These are phyloP conservation scores for Spathaspora gorwiae DNA, from an alignment of 805 yeast species.

Conservation along the genomic window DNA sequence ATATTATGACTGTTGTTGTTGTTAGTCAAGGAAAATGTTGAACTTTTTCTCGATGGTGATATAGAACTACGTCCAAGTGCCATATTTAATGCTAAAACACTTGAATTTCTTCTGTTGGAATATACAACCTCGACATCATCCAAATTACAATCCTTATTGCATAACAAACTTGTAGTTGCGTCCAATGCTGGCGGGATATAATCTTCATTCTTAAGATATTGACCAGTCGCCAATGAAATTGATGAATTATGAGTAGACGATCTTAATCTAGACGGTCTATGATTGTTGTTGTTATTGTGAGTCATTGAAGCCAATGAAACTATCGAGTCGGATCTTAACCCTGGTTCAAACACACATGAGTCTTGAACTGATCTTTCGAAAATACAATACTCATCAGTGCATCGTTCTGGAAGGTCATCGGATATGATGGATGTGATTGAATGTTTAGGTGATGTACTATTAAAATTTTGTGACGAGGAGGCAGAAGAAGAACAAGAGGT, in stretches of 20 bases:
- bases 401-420: slow-evolving; percentile 5
- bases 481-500: too few relatives aligned
- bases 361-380: slow-evolving; percentile 43
- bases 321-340: slow-evolving; percentile 7
- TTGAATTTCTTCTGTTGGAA: slow-evolving; percentile 50
- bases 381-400: slow-evolving; percentile 19
- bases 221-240: slow-evolving; percentile 21
- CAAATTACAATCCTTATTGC: slow-evolving; percentile 56
- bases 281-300: neutral
- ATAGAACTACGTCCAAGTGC: slow-evolving; percentile 43
- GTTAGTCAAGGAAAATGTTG: slow-evolving; percentile 9
- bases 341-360: slow-evolving; percentile 10
- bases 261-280: slow-evolving; percentile 12
- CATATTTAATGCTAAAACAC: slow-evolving; percentile 45
- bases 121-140: slow-evolving; percentile 70
- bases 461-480: neutral
- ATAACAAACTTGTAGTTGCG: slow-evolving; percentile 62
- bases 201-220: slow-evolving; percentile 48
- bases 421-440: slow-evolving; percentile 4
- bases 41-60: slow-evolving; percentile 37
- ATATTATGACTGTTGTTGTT: neutral
- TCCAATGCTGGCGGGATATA: slow-evolving; percentile 79
- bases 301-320: slow-evolving; percentile 2
- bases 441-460: slow-evolving; percentile 4
- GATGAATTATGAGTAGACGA: slow-evolving; percentile 20